Evolutionary conservation across 2,329 filamentous ascomycete genomes (phyloP), one percentile per base, ranked within the genome.

Genomic region (Hypoxylon sp.): DNA sequence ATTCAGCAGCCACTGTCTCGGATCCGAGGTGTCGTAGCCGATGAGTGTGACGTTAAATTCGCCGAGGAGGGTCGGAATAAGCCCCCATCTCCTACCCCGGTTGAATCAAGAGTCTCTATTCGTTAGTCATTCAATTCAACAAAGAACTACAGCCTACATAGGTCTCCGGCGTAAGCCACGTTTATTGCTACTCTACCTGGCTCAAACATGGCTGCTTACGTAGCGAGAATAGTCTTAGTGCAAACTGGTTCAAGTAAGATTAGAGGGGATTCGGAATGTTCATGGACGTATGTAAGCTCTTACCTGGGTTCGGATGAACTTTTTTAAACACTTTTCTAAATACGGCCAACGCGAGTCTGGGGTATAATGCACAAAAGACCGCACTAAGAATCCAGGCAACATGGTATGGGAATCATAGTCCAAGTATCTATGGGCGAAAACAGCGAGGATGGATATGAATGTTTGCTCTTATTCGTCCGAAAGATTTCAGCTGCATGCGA

Each of bases 11-110:
- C 22, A 22, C 31, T 22, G n/a, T 22, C 50, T 63, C 54, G 62
- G 63, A 56, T 56, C 66, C 66, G 62, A 69, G 62, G 11, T 22
- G 6, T 35, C 8, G 31, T 25, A 40, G 57, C 61, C 57, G 53
- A 62, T 13, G n/a, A 31, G 31, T 46, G 6, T 33, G 40, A 14
- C 11, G 6, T 13, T 48, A 51, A 42, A 35, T 31, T 31, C 53
- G 46, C 63, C 57, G 63, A 61, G 63, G 50, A 58, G 58, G 64
- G 58, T 66, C 53, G 54, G 53, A 50, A 66, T 37, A 54, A 11
- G 33, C 57, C 44, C 50, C 37, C 27, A 20, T 37, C n/a, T 17
- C 25, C 48, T 42, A 48, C 46, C 35, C 35, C 17, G 30, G 35
- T 11, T n/a, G 6, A 49, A 50, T 51, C 25, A n/a, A 46, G 22